These are phyloP conservation scores for Aspergillus heteromorphus DNA, from an alignment of 495 filamentous ascomycete species.

Conservation along the genomic window DNA sequence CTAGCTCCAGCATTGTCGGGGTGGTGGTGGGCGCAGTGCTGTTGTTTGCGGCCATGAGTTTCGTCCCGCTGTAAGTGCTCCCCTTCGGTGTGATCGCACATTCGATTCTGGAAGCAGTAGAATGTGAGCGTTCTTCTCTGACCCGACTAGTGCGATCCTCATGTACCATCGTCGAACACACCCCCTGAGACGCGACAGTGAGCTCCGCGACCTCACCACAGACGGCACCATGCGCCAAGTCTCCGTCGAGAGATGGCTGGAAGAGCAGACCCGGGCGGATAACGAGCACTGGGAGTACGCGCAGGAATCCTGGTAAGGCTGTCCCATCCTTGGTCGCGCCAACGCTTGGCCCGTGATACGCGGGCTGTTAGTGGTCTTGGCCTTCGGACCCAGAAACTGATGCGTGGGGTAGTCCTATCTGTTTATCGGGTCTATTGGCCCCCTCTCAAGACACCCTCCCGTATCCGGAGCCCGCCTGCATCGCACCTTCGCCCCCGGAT, in stretches of 20 bases:
- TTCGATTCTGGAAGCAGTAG: too few species aligned
- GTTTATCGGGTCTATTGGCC: conserved; percentile 9
- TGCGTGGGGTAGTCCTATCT: conserved; percentile 14
- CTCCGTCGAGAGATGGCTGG: conserved; percentile 27
- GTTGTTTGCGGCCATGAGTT: conserved; percentile 27
- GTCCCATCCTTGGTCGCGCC: conserved; percentile 4
- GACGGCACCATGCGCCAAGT: conserved; percentile 16
- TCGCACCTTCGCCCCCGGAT: not conserved
- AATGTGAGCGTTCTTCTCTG: too few species aligned
- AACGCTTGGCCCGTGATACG: conserved; percentile 19
- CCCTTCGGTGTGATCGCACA: too few species aligned
- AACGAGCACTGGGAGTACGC: conserved; percentile 16
- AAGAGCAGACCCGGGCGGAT: conserved; percentile 19
- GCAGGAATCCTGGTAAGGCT: conserved; percentile 31
- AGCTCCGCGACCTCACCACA: conserved; percentile 8
- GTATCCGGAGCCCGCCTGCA: not conserved
- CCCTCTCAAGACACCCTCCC: conserved; percentile 2
- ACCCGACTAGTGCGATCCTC: conserved; percentile 22
- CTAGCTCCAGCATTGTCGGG: conserved; percentile 26
- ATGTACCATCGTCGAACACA: conserved; percentile 17
- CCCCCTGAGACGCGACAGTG: conserved; percentile 4
- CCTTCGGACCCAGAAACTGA: not conserved
- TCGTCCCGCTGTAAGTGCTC: conserved; percentile 32
- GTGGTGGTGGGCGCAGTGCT: conserved; percentile 32
- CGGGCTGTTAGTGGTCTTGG: not conserved